Evolutionary conservation across 2,329 filamentous ascomycete species (phyloP), one percentile per base, ranked within the genome.

Genomic region (Xylaria digitata): DNA sequence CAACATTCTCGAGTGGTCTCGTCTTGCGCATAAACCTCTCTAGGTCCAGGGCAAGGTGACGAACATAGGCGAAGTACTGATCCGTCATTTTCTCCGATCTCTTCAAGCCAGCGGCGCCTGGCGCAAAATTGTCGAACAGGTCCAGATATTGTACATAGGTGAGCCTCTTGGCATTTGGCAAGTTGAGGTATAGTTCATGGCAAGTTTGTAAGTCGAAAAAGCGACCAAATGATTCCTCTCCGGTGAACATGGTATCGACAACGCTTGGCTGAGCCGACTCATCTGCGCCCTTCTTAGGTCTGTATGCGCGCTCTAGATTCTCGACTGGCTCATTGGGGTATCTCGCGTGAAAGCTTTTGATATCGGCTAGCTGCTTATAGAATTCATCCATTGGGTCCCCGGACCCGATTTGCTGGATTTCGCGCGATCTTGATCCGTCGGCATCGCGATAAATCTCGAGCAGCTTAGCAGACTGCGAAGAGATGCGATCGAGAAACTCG

Each of bases 321-420:
- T 99, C 96, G 54, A 97, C 92, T 34, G 92, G 93, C 78, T 97
- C 93, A 80, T 97, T 96, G 0, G 95, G 95, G 76, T 99, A 97
- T 73, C 91, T 89, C 66, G 90, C 88, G 79, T 99, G 94, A 77
- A 97, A 96, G 54, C 92, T 89, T 75, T 94, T 96, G 75, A 97
- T 91, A 30, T 90, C 88, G 64, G 87, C 84, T 17, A 97, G 82
- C 75, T 97, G 92, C 72, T 90, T 92, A 83, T 97, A 95, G 80
- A 99, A 99, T 70, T 94, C 90, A 49, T 94, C 92, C 78, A 97
- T 93, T 0, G 93, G 89, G 73, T 98, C 95, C 71, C 93, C 94
- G 0, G 90, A 91, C 40, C 92, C 91, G 63, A 98, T 91, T 48
- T 90, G 84, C 75, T 96, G 93, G 60, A 97, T 88, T 81, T 99